Evolutionary conservation across 2,329 filamentous ascomycete genomes (phyloP).

Genomic region (Gliomastix tumulicola): DNA sequence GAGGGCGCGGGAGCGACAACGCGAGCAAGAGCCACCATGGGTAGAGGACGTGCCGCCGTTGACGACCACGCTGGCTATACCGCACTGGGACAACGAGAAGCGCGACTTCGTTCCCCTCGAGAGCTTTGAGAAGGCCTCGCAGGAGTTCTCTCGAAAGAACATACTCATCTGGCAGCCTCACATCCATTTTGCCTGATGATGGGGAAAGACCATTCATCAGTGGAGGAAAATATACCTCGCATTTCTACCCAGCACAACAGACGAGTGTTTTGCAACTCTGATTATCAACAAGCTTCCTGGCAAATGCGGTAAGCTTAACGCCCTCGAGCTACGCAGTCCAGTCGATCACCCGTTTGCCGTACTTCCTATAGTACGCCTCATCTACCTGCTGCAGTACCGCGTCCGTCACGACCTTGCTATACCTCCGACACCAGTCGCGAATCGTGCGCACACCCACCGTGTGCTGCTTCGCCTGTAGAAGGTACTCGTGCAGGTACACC

Average conservation of each 20-base stretch:
- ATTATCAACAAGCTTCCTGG: too few species aligned
- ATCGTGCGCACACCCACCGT: constrained; percentile 4
- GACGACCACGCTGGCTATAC: constrained; percentile 5
- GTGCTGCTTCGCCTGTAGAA: constrained; percentile 1
- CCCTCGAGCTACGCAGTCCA: too few species aligned
- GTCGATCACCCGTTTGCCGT: too few species aligned
- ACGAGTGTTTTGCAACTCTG: too few species aligned
- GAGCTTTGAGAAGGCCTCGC: constrained; percentile 4
- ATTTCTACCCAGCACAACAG: too few species aligned
- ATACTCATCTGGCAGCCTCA: constrained; percentile 9
- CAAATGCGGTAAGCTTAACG: too few species aligned
- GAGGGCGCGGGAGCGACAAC: constrained; percentile 7
- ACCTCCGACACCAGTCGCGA: constrained; percentile 9
- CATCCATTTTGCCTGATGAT: constrained; percentile 6
- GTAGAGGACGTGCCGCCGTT: constrained; percentile 5
- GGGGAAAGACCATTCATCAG: too few species aligned
- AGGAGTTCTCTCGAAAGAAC: constrained; percentile 8
- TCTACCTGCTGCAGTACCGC: too few species aligned
- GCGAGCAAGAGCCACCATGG: constrained; percentile 7
- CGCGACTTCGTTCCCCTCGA: constrained; percentile 7
- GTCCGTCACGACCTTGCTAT: constrained; percentile 9
- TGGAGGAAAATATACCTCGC: too few species aligned
- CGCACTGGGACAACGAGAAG: constrained; percentile 7
- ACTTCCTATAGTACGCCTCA: too few species aligned
- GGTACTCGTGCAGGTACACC: constrained; percentile 10